Base-by-base conservation (phyloP, 2,329 filamentous ascomycete species). In the Aspergillus pseudoglaucus region DNA sequence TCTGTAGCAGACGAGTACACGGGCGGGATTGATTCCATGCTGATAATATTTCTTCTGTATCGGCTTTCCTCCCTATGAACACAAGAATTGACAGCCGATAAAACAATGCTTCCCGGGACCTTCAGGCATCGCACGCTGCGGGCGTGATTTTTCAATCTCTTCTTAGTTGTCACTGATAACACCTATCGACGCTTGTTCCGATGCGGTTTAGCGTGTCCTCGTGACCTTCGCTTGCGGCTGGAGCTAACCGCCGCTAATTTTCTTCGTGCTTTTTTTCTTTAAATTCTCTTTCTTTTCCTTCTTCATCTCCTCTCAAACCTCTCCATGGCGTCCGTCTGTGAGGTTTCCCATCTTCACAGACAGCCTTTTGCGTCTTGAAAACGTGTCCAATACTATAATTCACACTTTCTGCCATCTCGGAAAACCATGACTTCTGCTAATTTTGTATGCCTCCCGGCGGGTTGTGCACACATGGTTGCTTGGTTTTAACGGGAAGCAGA, bases 401-500 rank as follows among this genome's bases (percentile, higher is more conserved):
- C 40, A 47, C 35, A 20, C 40, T 44, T 23, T 43, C 52, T 52
- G 52, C 52, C 48, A 48, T 50, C 50, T 44, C 48, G 25, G 42
- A 44, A 30, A 49, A 65, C 56, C 53, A 71, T 72, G 68, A 63
- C 66, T 50, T 62, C 68, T 55, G 59, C 65, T 61, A 67, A 68
- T 62, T 58, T 66, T 50, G 68, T 72, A 71, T 67, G 68, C 59
- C 55, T 57, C 62, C 63, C 62, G 60, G 59, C 57, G 57, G 61
- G 52, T 55, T 57, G 56, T 53, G 61, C 58, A 58, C 59, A 53
- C 55, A 56, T 61, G 52, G 56, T 61, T 53, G 51, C 58, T 53
- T 54, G 50, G 55, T 65, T 62, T 66, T 68, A 66, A 69, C 65
- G 58, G 53, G 50, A 54, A 57, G 51, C 66, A 85, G 82, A 79